Conservation (phyloP, 345 rosid genomes). For the Gossypium turneri region DNA sequence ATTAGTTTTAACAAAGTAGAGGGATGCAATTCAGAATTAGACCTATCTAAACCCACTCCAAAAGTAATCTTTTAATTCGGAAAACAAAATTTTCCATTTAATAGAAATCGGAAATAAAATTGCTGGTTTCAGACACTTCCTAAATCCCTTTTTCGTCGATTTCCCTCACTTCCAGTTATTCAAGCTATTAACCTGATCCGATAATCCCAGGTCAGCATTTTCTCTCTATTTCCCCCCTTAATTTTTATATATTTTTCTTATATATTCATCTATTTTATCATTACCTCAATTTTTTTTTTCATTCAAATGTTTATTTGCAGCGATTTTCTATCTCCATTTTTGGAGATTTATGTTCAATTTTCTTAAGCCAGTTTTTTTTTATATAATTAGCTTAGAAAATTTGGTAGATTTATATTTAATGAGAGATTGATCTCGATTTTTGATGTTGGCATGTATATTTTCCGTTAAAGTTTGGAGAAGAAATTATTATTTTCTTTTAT, state of each 20-base stretch:
- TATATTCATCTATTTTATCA: not conserved
- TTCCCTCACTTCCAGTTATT: not conserved
- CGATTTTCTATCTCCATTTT: not conserved
- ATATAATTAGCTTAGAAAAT: not conserved
- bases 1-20: too few species aligned
- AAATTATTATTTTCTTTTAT: not conserved
- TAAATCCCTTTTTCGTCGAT: not conserved
- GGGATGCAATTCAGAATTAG: too few species aligned
- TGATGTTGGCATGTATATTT: not conserved
- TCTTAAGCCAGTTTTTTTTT: not conserved
- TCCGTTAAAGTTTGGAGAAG: not conserved
- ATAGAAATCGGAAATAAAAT: too few species aligned
- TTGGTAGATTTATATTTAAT: not conserved
- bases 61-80: not conserved
- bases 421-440: not conserved
- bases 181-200: not conserved
- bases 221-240: not conserved
- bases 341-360: not conserved
- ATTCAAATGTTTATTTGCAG: not conserved
- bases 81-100: too few species aligned
- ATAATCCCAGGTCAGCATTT: conserved; percentile 1
- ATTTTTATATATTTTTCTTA: not conserved
- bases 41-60: not conserved
- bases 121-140: too few species aligned
- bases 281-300: not conserved